Conservation (phyloP, 257 asterid species). For the Forsythia viridissima region DNA sequence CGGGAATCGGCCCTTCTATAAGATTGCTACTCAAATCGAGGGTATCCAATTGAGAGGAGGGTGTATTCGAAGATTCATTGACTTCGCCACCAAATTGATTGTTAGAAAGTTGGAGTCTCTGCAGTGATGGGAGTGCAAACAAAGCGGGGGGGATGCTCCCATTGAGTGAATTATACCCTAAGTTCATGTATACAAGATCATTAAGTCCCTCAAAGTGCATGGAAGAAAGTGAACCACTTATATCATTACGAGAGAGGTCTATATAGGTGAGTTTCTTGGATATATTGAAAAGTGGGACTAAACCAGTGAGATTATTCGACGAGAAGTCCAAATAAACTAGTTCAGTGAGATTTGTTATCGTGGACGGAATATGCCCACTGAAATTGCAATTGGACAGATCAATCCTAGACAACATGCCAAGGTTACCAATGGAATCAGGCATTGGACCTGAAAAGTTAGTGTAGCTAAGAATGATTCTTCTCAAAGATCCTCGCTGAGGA, state of each 20-base stretch:
- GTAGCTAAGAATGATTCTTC: constrained; percentile 29
- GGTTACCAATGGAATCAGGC: constrained; percentile 42
- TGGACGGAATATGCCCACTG: constrained; percentile 43
- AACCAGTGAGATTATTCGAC: constrained; percentile 38
- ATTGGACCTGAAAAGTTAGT: constrained; percentile 44
- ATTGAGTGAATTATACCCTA: constrained; percentile 35
- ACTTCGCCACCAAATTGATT: constrained; percentile 48
- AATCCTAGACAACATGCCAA: constrained; percentile 34
- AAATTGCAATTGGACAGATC: constrained; percentile 44
- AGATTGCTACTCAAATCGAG: constrained; percentile 45
- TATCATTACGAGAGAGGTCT: constrained; percentile 35
- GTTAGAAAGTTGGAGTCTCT: constrained; percentile 32
- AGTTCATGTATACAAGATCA: constrained; percentile 29
- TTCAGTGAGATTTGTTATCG: constrained; percentile 32
- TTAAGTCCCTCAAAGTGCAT: constrained; percentile 42
- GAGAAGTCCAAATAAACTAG: constrained; percentile 41
- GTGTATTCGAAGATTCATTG: constrained; percentile 17
- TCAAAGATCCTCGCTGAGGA: constrained; percentile 32
- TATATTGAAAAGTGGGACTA: constrained; percentile 38
- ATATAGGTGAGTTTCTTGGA: constrained; percentile 39
- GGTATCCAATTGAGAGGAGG: constrained; percentile 27
- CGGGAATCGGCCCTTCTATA: constrained; percentile 40
- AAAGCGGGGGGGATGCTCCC: constrained; percentile 47
- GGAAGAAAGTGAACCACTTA: constrained; percentile 41
- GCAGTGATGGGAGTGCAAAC: constrained; percentile 43